phyloP scores from a whole-genome alignment of 202 grass and related monocot genomes.

The Carex arenaria region DNA sequence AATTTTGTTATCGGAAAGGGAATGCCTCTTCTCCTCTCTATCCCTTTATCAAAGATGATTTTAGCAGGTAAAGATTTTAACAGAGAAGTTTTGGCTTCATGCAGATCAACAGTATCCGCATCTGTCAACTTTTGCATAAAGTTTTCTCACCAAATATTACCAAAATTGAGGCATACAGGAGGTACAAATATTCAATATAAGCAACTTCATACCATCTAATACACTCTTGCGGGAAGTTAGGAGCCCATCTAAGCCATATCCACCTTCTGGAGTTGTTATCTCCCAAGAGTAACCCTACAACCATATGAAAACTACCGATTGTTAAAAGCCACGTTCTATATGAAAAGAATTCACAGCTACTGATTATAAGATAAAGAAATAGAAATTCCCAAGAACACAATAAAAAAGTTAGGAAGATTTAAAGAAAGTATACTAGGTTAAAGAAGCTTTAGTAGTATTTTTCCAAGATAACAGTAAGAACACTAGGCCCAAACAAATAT shows the following conservation, averaged over 20 bases:
- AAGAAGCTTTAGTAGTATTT: not conserved
- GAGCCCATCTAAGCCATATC: slow-evolving; percentile 85
- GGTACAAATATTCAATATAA: slow-evolving; percentile 22
- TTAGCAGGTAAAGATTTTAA: no score
- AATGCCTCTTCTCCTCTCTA: no score
- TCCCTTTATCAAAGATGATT: no score
- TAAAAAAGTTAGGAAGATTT: not conserved
- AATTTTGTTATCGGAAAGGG: no score
- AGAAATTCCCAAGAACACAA: not conserved
- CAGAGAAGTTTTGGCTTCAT: no score
- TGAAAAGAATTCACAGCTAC: slow-evolving; percentile 16
- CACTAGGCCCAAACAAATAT: not conserved
- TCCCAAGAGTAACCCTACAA: slow-evolving; percentile 94
- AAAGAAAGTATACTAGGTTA: not conserved
- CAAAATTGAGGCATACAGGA: not conserved
- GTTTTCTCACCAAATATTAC: no score
- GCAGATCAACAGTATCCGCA: no score
- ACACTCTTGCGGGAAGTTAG: slow-evolving; percentile 75
- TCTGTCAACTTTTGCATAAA: no score
- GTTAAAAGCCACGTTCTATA: slow-evolving; percentile 15
- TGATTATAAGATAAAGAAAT: slow-evolving; percentile 1
- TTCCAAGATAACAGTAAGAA: slow-evolving; percentile 11
- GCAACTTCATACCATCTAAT: slow-evolving; percentile 54
- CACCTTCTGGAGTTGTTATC: slow-evolving; percentile 88
- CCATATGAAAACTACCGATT: slow-evolving; percentile 4